phyloP scores from a whole-genome alignment of 164 flowering plant species.

The Chloranthus sessilifolius region DNA sequence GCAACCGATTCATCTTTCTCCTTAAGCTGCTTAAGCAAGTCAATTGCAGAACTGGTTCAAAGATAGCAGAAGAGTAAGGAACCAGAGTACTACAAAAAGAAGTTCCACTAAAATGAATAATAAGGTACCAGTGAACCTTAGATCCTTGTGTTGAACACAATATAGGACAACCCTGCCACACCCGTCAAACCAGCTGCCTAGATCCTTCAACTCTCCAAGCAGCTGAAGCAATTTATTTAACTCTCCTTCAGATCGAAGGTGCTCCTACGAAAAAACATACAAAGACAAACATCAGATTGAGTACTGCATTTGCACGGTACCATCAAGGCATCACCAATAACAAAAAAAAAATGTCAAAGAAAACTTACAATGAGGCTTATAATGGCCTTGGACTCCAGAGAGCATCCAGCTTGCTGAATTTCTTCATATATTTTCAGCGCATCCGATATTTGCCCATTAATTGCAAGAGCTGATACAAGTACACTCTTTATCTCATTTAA shows the following conservation, averaged over 20 bases:
- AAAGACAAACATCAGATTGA: background rate
- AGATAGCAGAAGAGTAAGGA: constrained; percentile 13
- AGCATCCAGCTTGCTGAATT: constrained; percentile 41
- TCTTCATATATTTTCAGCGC: constrained; percentile 69
- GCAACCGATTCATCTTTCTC: constrained; percentile 38
- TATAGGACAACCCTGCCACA: constrained; percentile 47
- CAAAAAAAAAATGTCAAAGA: background rate
- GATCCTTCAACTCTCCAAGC: constrained; percentile 51
- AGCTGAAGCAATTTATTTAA: constrained; percentile 45
- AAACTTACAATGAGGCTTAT: constrained; percentile 62
- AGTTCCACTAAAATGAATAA: constrained; percentile 2
- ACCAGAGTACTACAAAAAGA: constrained; percentile 2
- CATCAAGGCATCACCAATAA: background rate
- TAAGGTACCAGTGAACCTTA: constrained; percentile 35
- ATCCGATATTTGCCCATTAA: constrained; percentile 49
- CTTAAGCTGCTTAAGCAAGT: constrained; percentile 60
- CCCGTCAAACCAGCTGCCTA: constrained; percentile 60
- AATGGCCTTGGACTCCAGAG: constrained; percentile 60
- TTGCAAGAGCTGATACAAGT: constrained; percentile 68
- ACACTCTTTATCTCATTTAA: constrained; percentile 57
- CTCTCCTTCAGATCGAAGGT: constrained; percentile 44
- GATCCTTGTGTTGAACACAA: constrained; percentile 44
- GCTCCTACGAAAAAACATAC: constrained; percentile 38
- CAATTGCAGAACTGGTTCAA: constrained; percentile 43
- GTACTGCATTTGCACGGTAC: background rate